Evolutionary conservation across 495 filamentous ascomycete genomes (phyloP).

Genomic region (Xylaria cubensis): DNA sequence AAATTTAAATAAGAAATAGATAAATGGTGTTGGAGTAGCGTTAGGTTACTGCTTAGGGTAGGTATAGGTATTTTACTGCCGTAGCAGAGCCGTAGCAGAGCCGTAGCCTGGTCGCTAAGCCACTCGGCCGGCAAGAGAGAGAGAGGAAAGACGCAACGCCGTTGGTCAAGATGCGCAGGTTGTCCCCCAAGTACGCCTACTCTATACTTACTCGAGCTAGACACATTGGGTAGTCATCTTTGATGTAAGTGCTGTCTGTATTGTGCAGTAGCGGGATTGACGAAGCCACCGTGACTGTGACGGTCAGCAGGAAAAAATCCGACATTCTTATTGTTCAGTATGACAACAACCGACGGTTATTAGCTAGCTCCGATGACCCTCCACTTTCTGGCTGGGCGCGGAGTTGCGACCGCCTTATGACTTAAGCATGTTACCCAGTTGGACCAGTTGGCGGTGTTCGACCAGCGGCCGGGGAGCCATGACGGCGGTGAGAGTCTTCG

Average conservation of each 20-base stretch:
- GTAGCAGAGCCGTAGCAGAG: background rate
- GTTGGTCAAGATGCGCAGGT: conserved; percentile 22
- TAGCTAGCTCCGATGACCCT: conserved; percentile 39
- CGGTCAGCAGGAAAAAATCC: conserved; percentile 28
- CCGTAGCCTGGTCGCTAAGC: conserved; percentile 18
- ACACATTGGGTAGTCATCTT: conserved; percentile 17
- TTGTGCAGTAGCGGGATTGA: conserved; percentile 24
- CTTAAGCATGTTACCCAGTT: conserved; percentile 33
- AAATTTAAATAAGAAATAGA: background rate
- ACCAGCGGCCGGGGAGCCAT: background rate
- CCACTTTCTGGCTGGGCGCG: conserved; percentile 25
- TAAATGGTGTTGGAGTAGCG: conserved; percentile 11
- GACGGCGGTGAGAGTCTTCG: conserved; percentile 24
- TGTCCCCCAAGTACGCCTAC: conserved; percentile 1
- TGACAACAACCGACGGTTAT: conserved; percentile 20
- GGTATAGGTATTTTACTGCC: background rate
- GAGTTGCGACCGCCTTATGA: conserved; percentile 35
- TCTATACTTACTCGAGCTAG: background rate
- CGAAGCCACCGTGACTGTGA: conserved; percentile 30
- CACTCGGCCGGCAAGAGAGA: conserved; percentile 6
- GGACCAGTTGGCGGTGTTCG: conserved; percentile 20
- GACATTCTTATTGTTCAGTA: conserved; percentile 29
- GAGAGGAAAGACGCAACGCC: background rate
- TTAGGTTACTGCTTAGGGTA: background rate
- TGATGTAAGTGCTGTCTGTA: background rate